Percentiles rank a stretch among this genome's conserved stretches.
Conservation (phyloP, 805 yeast species). For the Lachancea waltii region DNA sequence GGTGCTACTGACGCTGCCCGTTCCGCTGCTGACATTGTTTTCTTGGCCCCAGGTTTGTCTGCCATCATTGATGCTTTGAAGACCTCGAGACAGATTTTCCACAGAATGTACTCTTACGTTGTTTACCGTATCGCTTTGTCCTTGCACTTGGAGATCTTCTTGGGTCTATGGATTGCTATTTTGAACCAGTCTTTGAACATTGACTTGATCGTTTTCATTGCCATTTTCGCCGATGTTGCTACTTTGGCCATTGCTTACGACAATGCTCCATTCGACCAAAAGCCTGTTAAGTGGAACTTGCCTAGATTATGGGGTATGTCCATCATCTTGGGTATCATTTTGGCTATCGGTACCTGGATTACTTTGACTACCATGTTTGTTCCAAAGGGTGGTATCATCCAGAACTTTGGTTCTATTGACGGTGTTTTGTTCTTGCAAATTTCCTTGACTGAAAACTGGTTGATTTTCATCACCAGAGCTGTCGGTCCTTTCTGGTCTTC, state of each 20-base stretch:
- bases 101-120: conserved; percentile 97
- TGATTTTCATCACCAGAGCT: conserved; percentile 94
- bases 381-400: conserved; percentile 88
- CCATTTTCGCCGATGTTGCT: conserved; percentile 96
- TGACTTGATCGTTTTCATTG: conserved; percentile 91
- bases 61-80: conserved; percentile 91
- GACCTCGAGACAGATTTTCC: conserved; percentile 96
- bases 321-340: conserved; percentile 72
- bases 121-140: conserved; percentile 97
- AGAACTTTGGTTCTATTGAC: conserved; percentile 90
- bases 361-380: conserved; percentile 90
- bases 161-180: conserved; percentile 96
- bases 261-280: conserved; percentile 90
- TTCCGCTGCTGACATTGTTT: conserved; percentile 94
- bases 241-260: conserved; percentile 96
- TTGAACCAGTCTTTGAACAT: conserved; percentile 80
- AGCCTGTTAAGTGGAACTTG: conserved; percentile 93
- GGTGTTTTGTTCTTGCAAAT: conserved; percentile 92
- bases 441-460: conserved; percentile 94
- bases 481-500: conserved; percentile 99
- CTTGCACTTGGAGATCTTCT: conserved; percentile 87
- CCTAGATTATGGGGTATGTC: conserved; percentile 98
- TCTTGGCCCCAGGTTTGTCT: conserved; percentile 92
- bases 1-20: conserved; percentile 97
- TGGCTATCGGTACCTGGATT: conserved; percentile 92